Base-by-base conservation (phyloP, 371 early-diverging fungal genomes). In the Furculomyces boomerangus region DNA sequence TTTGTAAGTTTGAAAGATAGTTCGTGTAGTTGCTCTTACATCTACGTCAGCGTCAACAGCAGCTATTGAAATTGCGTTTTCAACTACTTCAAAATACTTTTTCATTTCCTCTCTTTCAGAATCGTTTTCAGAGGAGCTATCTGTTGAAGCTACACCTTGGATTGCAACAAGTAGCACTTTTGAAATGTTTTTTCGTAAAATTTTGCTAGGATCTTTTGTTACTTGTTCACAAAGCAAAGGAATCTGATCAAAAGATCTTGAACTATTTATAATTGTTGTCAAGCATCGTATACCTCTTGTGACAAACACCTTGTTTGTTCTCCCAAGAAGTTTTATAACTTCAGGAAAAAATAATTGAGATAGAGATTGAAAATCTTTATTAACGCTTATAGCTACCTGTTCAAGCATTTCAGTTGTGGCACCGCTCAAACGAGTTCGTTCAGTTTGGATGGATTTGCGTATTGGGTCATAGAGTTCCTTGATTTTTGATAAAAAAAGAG, bases 281-380 rank as follows among this genome's bases (percentile, higher is more conserved):
- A 67, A 50, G n/a, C 67, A 68, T 39, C 54, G 60, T n/a, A 67
- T 25, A 0, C 69, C 67, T 10, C 67, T 61, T 14, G 60, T 68
- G 14, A 60, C 57, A 68, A 67, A 67, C 18, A 67, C 68, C 39
- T 68, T 67, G 60, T 67, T 67, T 10, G 67, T 65, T n/a, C 67
- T 63, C 16, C 64, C 67, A 48, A 68, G 67, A 14, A 54, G 56
- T 50, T 67, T 68, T 43, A 68, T 50, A 1, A 50, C 55, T 14
- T 66, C 31, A 22, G 56, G 57, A 30, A 67, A 57, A 20, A 67
- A 28, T 48, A 63, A 30, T 10, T 63, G 59, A 28, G 57, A 44
- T 8, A 67, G 30, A 24, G 63, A 51, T 43, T 57, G 52, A 48
- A 67, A 64, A 20, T 65, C 63, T 51, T 56, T 54, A 55, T 60